phyloP scores from a whole-genome alignment of 202 grass and related monocot genomes.

The Zoysia matrella region DNA sequence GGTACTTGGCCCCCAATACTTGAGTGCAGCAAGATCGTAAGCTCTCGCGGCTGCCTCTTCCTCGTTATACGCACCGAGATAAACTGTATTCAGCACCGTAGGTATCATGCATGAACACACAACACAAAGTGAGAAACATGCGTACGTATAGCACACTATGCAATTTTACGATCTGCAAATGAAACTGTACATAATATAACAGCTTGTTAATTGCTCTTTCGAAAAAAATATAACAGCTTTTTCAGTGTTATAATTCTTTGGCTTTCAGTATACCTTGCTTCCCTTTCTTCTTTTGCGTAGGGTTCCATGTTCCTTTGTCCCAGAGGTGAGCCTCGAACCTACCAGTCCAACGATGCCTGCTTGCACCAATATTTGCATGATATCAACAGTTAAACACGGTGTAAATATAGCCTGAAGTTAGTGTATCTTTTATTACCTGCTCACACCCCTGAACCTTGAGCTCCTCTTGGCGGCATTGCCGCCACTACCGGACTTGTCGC shows the following conservation, averaged over 20 bases:
- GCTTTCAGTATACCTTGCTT: slow-evolving; percentile 52
- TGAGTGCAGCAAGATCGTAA: slow-evolving; percentile 69
- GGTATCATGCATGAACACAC: neutral
- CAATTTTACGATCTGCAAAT: neutral
- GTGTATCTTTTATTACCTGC: slow-evolving; percentile 47
- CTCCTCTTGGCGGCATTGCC: slow-evolving; percentile 59
- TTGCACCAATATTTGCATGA: neutral
- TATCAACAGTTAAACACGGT: neutral
- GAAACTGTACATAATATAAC: neutral
- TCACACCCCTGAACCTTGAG: slow-evolving; percentile 72
- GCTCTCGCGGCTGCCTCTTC: slow-evolving; percentile 76
- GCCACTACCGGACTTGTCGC: slow-evolving; percentile 25
- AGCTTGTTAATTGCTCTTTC: too few relatives aligned
- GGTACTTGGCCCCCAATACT: slow-evolving; percentile 73
- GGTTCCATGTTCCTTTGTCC: slow-evolving; percentile 78
- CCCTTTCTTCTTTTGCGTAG: slow-evolving; percentile 75
- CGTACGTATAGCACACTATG: neutral
- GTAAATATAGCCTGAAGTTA: neutral
- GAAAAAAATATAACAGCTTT: too few relatives aligned
- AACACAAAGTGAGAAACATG: neutral
- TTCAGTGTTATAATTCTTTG: neutral
- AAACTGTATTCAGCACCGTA: slow-evolving; percentile 41
- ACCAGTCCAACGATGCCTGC: slow-evolving; percentile 75
- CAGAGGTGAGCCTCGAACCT: slow-evolving; percentile 74
- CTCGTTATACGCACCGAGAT: slow-evolving; percentile 68